phyloP scores from a whole-genome alignment of 257 asterid genomes.

The Solanum paucissectum region DNA sequence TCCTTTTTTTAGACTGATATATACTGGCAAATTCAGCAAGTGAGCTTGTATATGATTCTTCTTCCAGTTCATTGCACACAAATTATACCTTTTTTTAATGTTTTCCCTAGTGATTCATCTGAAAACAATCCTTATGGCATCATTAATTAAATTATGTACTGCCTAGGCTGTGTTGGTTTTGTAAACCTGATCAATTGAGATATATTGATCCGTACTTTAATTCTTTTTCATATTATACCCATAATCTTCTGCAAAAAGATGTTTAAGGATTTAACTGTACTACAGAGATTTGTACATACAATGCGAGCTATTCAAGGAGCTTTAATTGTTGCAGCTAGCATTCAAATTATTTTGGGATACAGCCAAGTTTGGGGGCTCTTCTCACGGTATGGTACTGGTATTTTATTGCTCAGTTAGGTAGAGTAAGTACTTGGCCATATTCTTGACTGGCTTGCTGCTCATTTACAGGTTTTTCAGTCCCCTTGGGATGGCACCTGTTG shows the following conservation, averaged over 20 bases:
- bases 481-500: slow-evolving; percentile 96
- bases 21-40: neutral
- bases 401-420: neutral
- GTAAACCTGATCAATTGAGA: neutral
- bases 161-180: neutral
- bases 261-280: neutral
- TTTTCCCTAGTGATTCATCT: neutral
- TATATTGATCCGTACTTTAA: neutral
- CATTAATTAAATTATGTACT: neutral
- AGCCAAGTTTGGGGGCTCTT: slow-evolving; percentile 99
- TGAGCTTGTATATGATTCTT: neutral
- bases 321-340: slow-evolving; percentile 76
- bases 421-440: neutral
- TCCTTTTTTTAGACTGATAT: neutral
- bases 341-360: slow-evolving; percentile 87
- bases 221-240: neutral
- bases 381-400: slow-evolving; percentile 53
- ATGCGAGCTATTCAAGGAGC: slow-evolving; percentile 99
- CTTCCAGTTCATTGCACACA: neutral
- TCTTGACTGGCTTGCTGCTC: neutral
- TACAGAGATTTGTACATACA: slow-evolving; percentile 73
- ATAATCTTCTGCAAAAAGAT: neutral
- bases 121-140: neutral
- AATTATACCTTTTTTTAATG: neutral
- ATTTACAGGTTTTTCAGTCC: slow-evolving; percentile 85